Conservation (phyloP, 805 yeast species). For the Cyberlindnera subsufficiens region DNA sequence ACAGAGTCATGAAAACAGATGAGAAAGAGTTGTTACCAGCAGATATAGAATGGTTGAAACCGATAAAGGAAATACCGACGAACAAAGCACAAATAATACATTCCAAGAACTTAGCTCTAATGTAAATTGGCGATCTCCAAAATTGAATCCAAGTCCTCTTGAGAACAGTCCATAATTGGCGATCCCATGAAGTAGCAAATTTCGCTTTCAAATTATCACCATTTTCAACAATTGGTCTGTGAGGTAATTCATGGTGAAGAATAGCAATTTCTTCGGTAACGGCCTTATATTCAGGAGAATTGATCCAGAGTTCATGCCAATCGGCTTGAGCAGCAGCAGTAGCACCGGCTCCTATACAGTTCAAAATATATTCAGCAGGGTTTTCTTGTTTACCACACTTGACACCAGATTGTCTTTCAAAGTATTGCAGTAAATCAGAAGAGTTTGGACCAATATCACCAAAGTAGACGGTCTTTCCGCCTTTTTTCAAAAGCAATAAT, state of each 20-base stretch:
- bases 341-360: slow-evolving; percentile 79
- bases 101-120: slow-evolving; percentile 54
- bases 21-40: no score
- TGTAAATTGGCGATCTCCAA: slow-evolving; percentile 61
- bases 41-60: slow-evolving; percentile 63
- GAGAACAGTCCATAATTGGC: slow-evolving; percentile 41
- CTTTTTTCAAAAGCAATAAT: slow-evolving; percentile 59
- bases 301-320: slow-evolving; percentile 72
- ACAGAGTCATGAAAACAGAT: no score
- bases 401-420: slow-evolving; percentile 60
- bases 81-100: slow-evolving; percentile 52
- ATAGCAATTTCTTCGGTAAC: slow-evolving; percentile 53
- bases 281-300: slow-evolving; percentile 54
- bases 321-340: slow-evolving; percentile 71
- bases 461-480: slow-evolving; percentile 72
- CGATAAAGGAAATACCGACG: slow-evolving; percentile 71
- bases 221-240: slow-evolving; percentile 27
- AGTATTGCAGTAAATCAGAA: slow-evolving; percentile 52
- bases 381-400: slow-evolving; percentile 65
- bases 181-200: slow-evolving; percentile 37
- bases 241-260: slow-evolving; percentile 57
- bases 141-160: slow-evolving; percentile 57
- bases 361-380: slow-evolving; percentile 92
- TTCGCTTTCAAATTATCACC: slow-evolving; percentile 31
- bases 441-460: slow-evolving; percentile 66